These are phyloP conservation scores for Talaromyces verruculosus DNA, from an alignment of 2,329 filamentous ascomycete genomes.

Conservation along the genomic window DNA sequence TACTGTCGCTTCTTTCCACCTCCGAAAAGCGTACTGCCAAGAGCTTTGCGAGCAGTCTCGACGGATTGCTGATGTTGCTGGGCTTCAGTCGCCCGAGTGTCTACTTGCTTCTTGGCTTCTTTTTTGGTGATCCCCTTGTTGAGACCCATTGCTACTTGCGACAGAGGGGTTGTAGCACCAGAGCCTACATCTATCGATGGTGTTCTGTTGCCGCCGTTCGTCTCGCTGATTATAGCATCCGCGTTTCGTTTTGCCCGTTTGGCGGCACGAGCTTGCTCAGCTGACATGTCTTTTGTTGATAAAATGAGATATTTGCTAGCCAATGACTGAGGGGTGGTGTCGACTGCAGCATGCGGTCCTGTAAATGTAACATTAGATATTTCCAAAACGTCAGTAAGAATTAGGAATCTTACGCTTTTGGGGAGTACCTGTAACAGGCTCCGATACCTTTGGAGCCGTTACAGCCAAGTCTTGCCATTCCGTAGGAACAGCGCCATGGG, in stretches of 20 bases:
- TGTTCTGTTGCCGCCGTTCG: slow-evolving; percentile 47
- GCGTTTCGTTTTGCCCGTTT: slow-evolving; percentile 65
- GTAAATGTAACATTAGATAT: background rate
- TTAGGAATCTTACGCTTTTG: slow-evolving; percentile 40
- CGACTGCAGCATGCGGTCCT: slow-evolving; percentile 42
- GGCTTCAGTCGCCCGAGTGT: slow-evolving; percentile 71
- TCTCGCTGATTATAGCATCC: slow-evolving; percentile 54
- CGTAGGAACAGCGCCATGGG: slow-evolving; percentile 73
- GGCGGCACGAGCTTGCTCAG: slow-evolving; percentile 69
- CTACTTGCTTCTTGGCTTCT: slow-evolving; percentile 74
- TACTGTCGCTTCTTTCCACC: slow-evolving; percentile 46
- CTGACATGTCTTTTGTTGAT: slow-evolving; percentile 65
- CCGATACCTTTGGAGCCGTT: slow-evolving; percentile 30
- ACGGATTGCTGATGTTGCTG: slow-evolving; percentile 81
- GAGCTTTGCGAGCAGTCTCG: slow-evolving; percentile 72
- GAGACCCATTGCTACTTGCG: slow-evolving; percentile 48
- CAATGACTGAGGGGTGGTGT: slow-evolving; percentile 47
- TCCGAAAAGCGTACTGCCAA: slow-evolving; percentile 50
- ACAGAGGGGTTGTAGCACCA: slow-evolving; percentile 52
- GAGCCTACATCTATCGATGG: slow-evolving; percentile 62
- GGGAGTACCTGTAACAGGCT: slow-evolving; percentile 30
- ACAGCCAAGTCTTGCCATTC: slow-evolving; percentile 73
- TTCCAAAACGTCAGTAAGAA: slow-evolving; percentile 21
- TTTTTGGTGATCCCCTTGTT: slow-evolving; percentile 80
- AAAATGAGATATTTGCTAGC: slow-evolving; percentile 59